phyloP scores from a whole-genome alignment of 805 yeast species.

The Candida germanica region DNA sequence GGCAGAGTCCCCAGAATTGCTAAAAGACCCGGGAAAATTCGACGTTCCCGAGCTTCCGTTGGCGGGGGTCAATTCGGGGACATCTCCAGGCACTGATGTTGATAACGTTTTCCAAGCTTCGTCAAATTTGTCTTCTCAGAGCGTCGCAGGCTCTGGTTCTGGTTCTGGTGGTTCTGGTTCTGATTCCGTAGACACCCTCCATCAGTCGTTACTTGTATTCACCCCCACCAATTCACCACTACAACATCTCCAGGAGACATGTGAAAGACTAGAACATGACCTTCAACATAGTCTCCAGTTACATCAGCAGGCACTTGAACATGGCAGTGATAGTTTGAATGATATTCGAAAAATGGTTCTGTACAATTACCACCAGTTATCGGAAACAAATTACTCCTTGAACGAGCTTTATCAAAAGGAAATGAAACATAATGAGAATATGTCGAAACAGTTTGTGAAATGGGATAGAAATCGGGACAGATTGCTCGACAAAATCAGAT shows the following conservation, averaged over 20 bases:
- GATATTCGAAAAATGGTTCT: slow-evolving; percentile 26
- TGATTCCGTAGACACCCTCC: slow-evolving; percentile 5
- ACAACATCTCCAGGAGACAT: slow-evolving; percentile 9
- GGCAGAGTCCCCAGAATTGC: slow-evolving; percentile 13
- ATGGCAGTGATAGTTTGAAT: slow-evolving; percentile 33
- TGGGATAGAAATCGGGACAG: slow-evolving; percentile 41
- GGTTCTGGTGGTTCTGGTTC: slow-evolving; percentile 9
- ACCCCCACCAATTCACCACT: slow-evolving; percentile 4
- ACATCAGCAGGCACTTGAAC: slow-evolving; percentile 18
- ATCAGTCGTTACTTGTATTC: neutral
- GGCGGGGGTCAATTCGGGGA: neutral
- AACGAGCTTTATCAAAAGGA: slow-evolving; percentile 46
- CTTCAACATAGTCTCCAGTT: slow-evolving; percentile 5
- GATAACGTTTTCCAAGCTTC: too few species aligned
- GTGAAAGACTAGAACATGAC: slow-evolving; percentile 2
- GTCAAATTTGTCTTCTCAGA: neutral
- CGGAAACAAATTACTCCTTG: slow-evolving; percentile 42
- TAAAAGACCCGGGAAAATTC: neutral
- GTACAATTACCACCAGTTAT: slow-evolving; percentile 32
- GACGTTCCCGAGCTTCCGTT: neutral
- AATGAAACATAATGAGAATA: slow-evolving; percentile 20
- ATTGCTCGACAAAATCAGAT: slow-evolving; percentile 32
- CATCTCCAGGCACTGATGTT: neutral
- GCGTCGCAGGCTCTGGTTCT: too few species aligned
- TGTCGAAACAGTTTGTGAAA: slow-evolving; percentile 27